A percentile compares a stretch with the other conserved stretches of the same genome.
Evolutionary conservation across 1,284 basidiomycete species (phyloP).

Genomic region (Papiliotrema flavescens): DNA sequence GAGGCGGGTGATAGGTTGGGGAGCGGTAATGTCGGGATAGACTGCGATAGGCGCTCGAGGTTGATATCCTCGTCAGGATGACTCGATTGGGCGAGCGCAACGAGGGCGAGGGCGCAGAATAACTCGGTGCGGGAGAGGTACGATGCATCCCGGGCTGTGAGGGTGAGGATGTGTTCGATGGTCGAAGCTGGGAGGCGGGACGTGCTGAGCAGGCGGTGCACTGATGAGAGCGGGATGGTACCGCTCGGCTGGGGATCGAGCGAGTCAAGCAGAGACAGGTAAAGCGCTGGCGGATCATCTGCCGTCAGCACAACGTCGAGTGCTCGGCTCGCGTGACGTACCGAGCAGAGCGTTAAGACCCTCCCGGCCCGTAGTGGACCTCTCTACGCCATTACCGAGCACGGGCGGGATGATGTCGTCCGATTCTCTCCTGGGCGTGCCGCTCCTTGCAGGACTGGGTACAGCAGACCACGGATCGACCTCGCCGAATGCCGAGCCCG

Average conservation of each 20-base stretch:
- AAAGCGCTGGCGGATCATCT: conserved; percentile 73
- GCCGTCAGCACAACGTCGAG: conserved; percentile 51
- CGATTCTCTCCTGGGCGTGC: conserved; percentile 17
- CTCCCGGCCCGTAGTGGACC: conserved; percentile 4
- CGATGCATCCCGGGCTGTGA: conserved; percentile 33
- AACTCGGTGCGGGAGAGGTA: conserved; percentile 76
- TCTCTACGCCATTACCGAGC: neutral
- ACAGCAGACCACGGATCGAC: conserved; percentile 83
- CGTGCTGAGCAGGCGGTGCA: conserved; percentile 71
- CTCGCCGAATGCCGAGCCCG: conserved; percentile 52
- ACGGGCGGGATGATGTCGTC: conserved; percentile 11
- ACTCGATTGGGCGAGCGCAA: conserved; percentile 64
- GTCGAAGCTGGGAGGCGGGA: conserved; percentile 72
- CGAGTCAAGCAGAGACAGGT: conserved; percentile 66
- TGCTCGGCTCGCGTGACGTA: conserved; percentile 11
- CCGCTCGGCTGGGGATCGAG: conserved; percentile 66
- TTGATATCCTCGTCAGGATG: conserved; percentile 46
- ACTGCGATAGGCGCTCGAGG: conserved; percentile 75
- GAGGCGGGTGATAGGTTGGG: conserved; percentile 53
- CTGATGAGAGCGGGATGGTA: conserved; percentile 71
- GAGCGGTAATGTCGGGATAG: conserved; percentile 65
- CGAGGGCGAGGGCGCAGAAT: conserved; percentile 79
- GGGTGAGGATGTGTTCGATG: conserved; percentile 56
- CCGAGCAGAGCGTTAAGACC: conserved; percentile 32
- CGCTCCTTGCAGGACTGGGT: conserved; percentile 58